Evolutionary conservation across 2,329 filamentous ascomycete genomes (phyloP), one percentile per base, ranked within the genome.

Genomic region (Colletotrichum echinochloae): DNA sequence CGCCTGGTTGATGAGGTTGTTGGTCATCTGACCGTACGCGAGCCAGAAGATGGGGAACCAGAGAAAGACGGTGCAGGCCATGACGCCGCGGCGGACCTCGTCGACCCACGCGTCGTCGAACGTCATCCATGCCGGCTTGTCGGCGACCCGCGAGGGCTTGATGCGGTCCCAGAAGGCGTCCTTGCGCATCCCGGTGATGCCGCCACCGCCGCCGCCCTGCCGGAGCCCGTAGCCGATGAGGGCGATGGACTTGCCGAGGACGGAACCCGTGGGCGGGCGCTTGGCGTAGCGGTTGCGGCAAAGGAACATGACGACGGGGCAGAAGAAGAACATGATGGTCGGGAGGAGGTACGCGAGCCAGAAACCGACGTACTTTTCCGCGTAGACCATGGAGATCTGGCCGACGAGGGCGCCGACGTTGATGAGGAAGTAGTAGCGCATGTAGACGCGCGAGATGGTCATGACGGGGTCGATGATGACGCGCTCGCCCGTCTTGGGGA

Each of bases 61-160:
- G 68, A 83, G 70, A 76, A 88, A 91, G 3, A 89, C 87, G 57
- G 84, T 78, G 76, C 86, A 88, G 18, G 86, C 86, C 55, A 82
- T 80, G 49, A 88, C 78, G 33, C 87, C 88, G 79, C 88, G 86
- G 35, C 81, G 80, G 33, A 91, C 85, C 76, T 91, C 87, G 78
- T 90, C 89, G 62, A 91, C 89, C 88, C 89, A 91, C 23, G 84
- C 84, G 73, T 91, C 90, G 70, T 91, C 89, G 71, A 90, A 90
- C 7, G 85, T 87, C 87, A 91, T 91, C 87, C 87, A 90, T 0
- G 61, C 54, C 1, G 88, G 88, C 35, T 35, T 59, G 12, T 65
- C 30, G 20, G 54, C 52, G 46, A 69, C 57, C 33, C 46, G 28
- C 74, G 83, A 87, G 11, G 88, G 88, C 80, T 62, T 66, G 63